phyloP scores from a whole-genome alignment of 2,329 filamentous ascomycete genomes.

The Venturiaceae sp. region DNA sequence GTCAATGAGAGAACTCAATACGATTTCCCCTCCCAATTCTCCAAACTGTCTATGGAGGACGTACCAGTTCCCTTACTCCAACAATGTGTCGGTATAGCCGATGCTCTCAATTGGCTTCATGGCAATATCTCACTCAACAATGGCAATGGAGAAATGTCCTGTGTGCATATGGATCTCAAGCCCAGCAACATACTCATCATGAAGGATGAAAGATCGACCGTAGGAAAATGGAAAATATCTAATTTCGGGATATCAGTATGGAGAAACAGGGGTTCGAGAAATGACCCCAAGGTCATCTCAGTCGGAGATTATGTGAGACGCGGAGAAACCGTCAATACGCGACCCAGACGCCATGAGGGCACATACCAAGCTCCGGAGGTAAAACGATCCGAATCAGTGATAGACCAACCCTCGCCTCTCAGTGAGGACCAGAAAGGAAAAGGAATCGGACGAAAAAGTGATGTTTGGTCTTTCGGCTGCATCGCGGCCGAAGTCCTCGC shows the following conservation, averaged over 20 bases:
- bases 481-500: neutral
- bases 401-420: neutral
- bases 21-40: neutral
- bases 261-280: neutral
- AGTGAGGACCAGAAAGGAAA: neutral
- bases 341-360: neutral
- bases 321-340: neutral
- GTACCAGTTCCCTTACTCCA: neutral
- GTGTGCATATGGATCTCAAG: constrained; percentile 10
- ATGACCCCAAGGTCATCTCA: neutral
- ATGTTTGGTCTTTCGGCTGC: neutral
- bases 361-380: neutral
- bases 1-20: neutral
- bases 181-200: constrained; percentile 11
- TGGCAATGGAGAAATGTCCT: neutral
- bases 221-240: neutral
- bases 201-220: neutral
- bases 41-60: neutral
- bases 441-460: neutral
- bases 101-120: neutral
- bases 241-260: neutral
- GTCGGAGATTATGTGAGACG: neutral
- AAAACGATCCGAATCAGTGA: neutral
- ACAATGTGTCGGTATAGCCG: neutral
- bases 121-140: neutral